These are phyloP conservation scores for Bullera alba DNA, from an alignment of 768 basidiomycete genomes.

Conservation along the genomic window DNA sequence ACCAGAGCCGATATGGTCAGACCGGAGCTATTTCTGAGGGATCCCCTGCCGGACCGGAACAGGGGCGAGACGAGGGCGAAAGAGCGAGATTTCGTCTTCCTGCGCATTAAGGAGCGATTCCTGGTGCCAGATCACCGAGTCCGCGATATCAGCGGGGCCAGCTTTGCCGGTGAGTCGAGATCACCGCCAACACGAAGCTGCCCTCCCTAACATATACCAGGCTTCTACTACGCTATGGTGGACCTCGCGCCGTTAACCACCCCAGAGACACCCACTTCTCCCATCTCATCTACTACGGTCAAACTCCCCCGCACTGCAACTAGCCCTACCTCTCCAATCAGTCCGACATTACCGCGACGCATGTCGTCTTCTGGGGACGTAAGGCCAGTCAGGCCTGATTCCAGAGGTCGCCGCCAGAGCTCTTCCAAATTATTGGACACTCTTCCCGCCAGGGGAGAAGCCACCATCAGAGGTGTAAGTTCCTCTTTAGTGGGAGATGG, in stretches of 20 bases:
- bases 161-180: conserved; percentile 75
- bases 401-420: conserved; percentile 17
- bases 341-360: conserved; percentile 3
- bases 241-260: conserved; percentile 59
- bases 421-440: conserved; percentile 4
- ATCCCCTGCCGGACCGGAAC: conserved; percentile 27
- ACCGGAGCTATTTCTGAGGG: conserved; percentile 69
- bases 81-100: conserved; percentile 58
- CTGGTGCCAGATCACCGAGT: conserved; percentile 91
- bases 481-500: conserved; percentile 3
- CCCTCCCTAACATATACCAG: conserved; percentile 46
- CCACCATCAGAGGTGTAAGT: conserved; percentile 35
- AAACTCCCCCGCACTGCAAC: no score
- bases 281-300: conserved; percentile 40
- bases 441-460: conserved; percentile 13
- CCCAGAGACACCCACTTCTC: conserved; percentile 46
- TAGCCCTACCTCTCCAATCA: conserved; percentile 42
- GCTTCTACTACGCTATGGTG: conserved; percentile 92
- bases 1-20: conserved; percentile 65
- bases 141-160: conserved; percentile 87
- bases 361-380: conserved; percentile 5
- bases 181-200: background rate
- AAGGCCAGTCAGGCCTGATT: conserved; percentile 7
- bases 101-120: conserved; percentile 96
- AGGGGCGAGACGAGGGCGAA: conserved; percentile 16